Evolutionary conservation across 176 grass and related monocot genomes (phyloP).

Genomic region (Carex cristatella): DNA sequence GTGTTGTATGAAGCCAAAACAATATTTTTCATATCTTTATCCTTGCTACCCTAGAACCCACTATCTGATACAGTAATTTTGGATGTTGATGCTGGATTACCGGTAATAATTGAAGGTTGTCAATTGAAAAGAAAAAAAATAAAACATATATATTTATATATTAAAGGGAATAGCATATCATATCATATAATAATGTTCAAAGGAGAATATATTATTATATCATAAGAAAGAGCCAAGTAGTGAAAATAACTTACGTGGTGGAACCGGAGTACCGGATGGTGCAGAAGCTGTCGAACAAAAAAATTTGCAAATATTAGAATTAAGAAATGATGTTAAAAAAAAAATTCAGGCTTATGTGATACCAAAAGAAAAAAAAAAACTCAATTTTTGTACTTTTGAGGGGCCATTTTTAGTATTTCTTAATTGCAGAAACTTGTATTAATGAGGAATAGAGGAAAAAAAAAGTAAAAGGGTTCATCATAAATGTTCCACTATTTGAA

Average conservation of each 20-base stretch:
- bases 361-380: neutral
- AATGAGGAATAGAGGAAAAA: neutral
- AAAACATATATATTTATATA: no score
- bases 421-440: neutral
- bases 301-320: neutral
- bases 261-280: neutral
- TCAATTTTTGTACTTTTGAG: neutral
- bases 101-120: no score
- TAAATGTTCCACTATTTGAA: neutral
- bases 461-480: neutral
- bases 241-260: constrained; percentile 14
- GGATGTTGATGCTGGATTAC: no score
- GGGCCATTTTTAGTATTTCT: neutral
- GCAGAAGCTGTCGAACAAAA: neutral
- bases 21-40: no score
- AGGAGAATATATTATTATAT: neutral
- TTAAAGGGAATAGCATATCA: no score
- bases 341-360: neutral
- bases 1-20: no score
- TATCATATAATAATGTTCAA: no score
- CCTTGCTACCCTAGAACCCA: no score
- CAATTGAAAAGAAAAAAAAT: no score
- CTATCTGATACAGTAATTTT: no score
- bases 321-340: no score
- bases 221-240: neutral